These are phyloP conservation scores for Hsuehochloa calcarea DNA, from an alignment of 176 grass and related monocot species.

Conservation along the genomic window DNA sequence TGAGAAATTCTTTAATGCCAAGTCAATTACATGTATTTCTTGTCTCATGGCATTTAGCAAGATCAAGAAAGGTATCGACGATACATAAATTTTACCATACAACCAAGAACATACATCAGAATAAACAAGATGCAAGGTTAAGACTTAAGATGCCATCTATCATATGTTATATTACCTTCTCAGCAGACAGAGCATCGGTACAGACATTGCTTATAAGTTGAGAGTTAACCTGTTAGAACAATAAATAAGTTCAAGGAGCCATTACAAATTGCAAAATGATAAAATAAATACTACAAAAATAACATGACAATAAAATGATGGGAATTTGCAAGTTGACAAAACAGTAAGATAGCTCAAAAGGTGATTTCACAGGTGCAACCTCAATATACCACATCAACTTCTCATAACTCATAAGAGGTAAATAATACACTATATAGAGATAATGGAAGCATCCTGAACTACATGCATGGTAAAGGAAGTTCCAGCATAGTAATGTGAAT, in stretches of 20 bases:
- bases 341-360: neutral
- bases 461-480: neutral
- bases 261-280: neutral
- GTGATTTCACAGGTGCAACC: neutral
- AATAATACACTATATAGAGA: neutral
- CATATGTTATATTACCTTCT: constrained; percentile 71
- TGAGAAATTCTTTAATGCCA: neutral
- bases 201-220: constrained; percentile 98
- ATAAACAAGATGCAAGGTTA: neutral
- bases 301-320: neutral
- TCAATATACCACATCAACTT: neutral
- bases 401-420: neutral
- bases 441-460: neutral
- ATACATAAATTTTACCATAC: neutral
- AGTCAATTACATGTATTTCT: neutral
- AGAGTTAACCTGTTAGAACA: constrained; percentile 81
- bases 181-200: constrained; percentile 94
- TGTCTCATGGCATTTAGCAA: neutral
- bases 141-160: neutral
- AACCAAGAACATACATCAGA: neutral
- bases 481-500: constrained; percentile 1
- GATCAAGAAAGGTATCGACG: neutral
- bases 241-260: constrained; percentile 11
- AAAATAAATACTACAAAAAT: constrained; percentile 6
- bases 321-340: neutral